Percentiles rank a stretch among this genome's conserved stretches.
These are phyloP conservation scores for Metschnikowia bowlesiae DNA, from an alignment of 805 yeast genomes.

Conservation along the genomic window DNA sequence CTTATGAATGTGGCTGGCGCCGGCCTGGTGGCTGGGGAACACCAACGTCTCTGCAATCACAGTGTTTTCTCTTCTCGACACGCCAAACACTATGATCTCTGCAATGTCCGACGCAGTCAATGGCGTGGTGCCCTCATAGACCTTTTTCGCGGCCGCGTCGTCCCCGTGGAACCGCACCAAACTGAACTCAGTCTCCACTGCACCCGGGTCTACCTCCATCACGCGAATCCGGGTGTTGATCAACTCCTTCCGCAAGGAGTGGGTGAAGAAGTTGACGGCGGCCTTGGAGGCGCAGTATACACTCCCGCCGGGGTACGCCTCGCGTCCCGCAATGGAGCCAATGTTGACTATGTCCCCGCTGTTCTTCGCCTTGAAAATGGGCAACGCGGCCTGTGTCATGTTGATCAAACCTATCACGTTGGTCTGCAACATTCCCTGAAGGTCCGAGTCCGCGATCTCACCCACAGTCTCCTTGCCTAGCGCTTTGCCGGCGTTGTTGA, in stretches of 20 bases:
- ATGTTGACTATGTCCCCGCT: slow-evolving; percentile 36
- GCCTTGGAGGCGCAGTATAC: slow-evolving; percentile 39
- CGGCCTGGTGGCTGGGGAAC: slow-evolving; percentile 37
- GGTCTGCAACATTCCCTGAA: slow-evolving; percentile 35
- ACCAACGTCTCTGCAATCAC: slow-evolving; percentile 38
- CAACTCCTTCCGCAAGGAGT: slow-evolving; percentile 34
- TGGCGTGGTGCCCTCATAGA: slow-evolving; percentile 34
- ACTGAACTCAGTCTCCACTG: slow-evolving; percentile 38
- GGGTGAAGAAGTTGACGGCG: slow-evolving; percentile 32
- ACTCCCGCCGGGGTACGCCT: slow-evolving; percentile 36
- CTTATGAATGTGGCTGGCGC: slow-evolving; percentile 23
- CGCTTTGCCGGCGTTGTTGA: slow-evolving; percentile 40
- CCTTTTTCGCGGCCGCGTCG: slow-evolving; percentile 26
- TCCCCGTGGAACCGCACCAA: slow-evolving; percentile 34
- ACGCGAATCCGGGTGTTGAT: slow-evolving; percentile 34
- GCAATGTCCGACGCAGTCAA: slow-evolving; percentile 35
- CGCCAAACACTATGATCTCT: slow-evolving; percentile 35
- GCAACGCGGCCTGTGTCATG: slow-evolving; percentile 36
- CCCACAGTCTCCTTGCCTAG: slow-evolving; percentile 33
- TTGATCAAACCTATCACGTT: slow-evolving; percentile 35
- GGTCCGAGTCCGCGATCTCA: slow-evolving; percentile 25
- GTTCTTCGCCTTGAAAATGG: slow-evolving; percentile 31
- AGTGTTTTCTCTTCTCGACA: slow-evolving; percentile 30
- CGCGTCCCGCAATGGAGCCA: slow-evolving; percentile 38
- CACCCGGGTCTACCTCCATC: slow-evolving; percentile 39